Evolutionary conservation across 495 filamentous ascomycete genomes (phyloP), one percentile per base, ranked within the genome.

Genomic region (Xylaria venustula): DNA sequence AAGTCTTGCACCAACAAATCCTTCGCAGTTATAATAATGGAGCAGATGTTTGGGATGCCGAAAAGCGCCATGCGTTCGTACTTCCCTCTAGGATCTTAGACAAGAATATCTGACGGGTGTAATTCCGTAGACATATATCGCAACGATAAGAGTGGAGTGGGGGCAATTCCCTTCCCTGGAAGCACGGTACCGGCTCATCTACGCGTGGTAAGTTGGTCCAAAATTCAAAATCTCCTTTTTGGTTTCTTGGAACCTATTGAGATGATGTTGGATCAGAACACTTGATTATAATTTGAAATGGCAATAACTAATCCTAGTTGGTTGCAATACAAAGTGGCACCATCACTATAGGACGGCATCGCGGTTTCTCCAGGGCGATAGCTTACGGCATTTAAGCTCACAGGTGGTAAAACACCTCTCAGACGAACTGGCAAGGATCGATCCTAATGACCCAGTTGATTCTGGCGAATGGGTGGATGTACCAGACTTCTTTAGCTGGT

Each of bases 61-160:
- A 50, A 50, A 14, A 50, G 47, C 26, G 47, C 47, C n/a, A 50
- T 50, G 47, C 47, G 47, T 50, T n/a, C 25, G 47, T 50, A 20
- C 0, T 15, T 26, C 11, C 20, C 11, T 11, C 1, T 17, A 32
- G 7, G 6, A 50, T 32, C 14, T 26, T 30, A 15, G 7, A 26
- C 1, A n/a, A 19, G 12, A 34, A 32, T 50, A 3, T 32, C 47
- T 50, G 47, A 50, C 47, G 2, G 23, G 14, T 25, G 25, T 32
- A 11, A 26, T 36, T 7, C 15, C 22, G 14, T 40, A 50, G 47
- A 50, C 47, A 20, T 48, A 40, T 48, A 48, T 30, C 22, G 22
- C 23, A 20, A 48, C 22, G 46, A 48, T 23, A 48, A 48, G 46
- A 25, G 46, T 17, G 37, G 37, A 5, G 37, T 40, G 3, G 37